A percentile compares a stretch with the other conserved stretches of the same genome.
Conservation (phyloP, 2,329 filamentous ascomycete genomes). For the Calonectria pauciramosa region DNA sequence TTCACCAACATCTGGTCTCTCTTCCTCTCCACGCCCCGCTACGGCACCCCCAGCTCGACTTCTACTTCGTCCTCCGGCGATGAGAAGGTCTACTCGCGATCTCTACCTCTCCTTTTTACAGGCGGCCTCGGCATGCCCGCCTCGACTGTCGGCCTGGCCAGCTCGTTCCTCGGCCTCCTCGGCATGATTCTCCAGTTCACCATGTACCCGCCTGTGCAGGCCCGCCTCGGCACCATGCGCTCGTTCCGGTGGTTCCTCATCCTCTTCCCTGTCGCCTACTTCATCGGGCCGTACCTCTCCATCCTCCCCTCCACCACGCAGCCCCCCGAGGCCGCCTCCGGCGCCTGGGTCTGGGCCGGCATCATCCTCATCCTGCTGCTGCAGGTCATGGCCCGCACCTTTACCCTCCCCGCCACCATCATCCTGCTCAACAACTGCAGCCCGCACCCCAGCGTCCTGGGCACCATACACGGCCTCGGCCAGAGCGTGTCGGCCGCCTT, state of each 20-base stretch:
- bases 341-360: slow-evolving; percentile 33
- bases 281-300: slow-evolving; percentile 76
- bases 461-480: slow-evolving; percentile 68
- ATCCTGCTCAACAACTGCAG: slow-evolving; percentile 73
- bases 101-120: slow-evolving; percentile 68
- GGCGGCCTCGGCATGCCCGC: slow-evolving; percentile 78
- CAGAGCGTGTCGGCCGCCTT: slow-evolving; percentile 65
- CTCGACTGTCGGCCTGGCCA: slow-evolving; percentile 76
- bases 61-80: slow-evolving; percentile 28
- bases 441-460: slow-evolving; percentile 70
- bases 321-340: slow-evolving; percentile 30
- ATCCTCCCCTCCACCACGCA: slow-evolving; percentile 51
- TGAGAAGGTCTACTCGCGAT: slow-evolving; percentile 44
- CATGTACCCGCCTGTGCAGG: slow-evolving; percentile 76
- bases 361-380: slow-evolving; percentile 69
- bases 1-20: slow-evolving; percentile 79
- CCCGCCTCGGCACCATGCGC: slow-evolving; percentile 73
- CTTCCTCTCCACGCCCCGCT: slow-evolving; percentile 77
- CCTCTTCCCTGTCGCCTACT: slow-evolving; percentile 77
- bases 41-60: slow-evolving; percentile 47
- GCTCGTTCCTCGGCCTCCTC: slow-evolving; percentile 77
- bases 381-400: slow-evolving; percentile 81
- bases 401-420: slow-evolving; percentile 71
- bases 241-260: slow-evolving; percentile 76
- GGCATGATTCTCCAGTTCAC: slow-evolving; percentile 79